Evolutionary conservation across 106 monocot species (phyloP).

Genomic region (Allium fistulosum): DNA sequence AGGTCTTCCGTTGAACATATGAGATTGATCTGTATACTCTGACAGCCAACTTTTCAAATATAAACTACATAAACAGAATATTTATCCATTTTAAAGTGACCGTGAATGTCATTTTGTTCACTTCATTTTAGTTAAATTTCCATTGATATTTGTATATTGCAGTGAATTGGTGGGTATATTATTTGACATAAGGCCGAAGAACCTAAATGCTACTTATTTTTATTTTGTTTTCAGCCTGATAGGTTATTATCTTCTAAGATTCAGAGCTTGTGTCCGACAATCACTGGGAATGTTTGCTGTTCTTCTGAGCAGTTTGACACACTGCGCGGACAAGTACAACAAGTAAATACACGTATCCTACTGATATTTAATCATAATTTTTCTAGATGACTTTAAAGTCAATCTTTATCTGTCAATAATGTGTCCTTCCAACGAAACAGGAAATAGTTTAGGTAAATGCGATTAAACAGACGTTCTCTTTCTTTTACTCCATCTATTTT

Average conservation of each 20-base stretch:
- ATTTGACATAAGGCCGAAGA: background rate
- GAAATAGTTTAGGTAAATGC: no score
- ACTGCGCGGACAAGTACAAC: slow-evolving; percentile 81
- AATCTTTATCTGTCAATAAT: no score
- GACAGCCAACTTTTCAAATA: no score
- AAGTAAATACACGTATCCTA: slow-evolving; percentile 38
- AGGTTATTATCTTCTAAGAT: slow-evolving; percentile 78
- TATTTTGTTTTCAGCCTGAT: slow-evolving; percentile 60
- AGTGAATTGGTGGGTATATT: background rate
- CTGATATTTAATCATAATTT: background rate
- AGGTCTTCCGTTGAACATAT: no score
- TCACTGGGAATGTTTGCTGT: slow-evolving; percentile 85
- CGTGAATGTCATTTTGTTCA: background rate
- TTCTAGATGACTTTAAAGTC: background rate
- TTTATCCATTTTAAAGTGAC: no score
- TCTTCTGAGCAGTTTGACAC: slow-evolving; percentile 73
- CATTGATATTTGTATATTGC: background rate
- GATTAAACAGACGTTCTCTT: no score
- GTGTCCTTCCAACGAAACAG: no score
- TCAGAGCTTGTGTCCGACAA: slow-evolving; percentile 95
- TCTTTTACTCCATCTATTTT: no score
- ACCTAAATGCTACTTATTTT: background rate
- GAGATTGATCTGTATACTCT: no score
- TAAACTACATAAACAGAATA: no score
- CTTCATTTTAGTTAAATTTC: background rate